Conservation (phyloP, 371 early-diverging fungal species). For the Funneliformis caledonium region DNA sequence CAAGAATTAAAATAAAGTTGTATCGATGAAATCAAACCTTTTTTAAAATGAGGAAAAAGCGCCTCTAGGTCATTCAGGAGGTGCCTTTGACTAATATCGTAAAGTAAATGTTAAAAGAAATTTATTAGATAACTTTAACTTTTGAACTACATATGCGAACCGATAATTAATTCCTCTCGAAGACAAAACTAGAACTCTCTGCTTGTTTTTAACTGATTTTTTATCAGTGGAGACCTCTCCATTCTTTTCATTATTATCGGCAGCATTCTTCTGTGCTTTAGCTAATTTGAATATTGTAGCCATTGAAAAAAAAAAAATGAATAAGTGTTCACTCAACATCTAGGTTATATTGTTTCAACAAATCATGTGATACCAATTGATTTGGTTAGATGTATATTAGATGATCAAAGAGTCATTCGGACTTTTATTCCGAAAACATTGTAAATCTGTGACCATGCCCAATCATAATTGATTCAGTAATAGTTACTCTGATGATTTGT, state of each 20-base stretch:
- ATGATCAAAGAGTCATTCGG: background rate
- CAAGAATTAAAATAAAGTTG: background rate
- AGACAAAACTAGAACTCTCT: constrained; percentile 87
- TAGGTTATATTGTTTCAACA: too few relatives aligned
- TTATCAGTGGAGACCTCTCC: background rate
- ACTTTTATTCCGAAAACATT: background rate
- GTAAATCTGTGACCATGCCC: background rate
- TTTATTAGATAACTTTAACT: background rate
- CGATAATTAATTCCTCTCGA: constrained; percentile 89
- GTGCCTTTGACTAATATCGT: constrained; percentile 49
- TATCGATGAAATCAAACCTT: constrained; percentile 52
- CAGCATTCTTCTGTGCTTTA: background rate
- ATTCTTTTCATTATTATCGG: background rate
- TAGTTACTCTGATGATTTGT: too few relatives aligned
- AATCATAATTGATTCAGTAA: too few relatives aligned
- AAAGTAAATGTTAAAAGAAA: constrained; percentile 10
- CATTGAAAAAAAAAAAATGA: constrained; percentile 20
- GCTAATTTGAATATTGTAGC: constrained; percentile 39
- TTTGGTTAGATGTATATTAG: too few relatives aligned
- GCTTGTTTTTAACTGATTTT: constrained; percentile 61
- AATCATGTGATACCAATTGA: too few relatives aligned
- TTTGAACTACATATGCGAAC: constrained; percentile 50
- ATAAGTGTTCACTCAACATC: too few relatives aligned
- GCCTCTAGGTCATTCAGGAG: constrained; percentile 85
- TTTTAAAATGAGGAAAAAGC: constrained; percentile 93